Percentiles rank a stretch among this genome's conserved stretches.
phyloP scores from a whole-genome alignment of 2,329 filamentous ascomycete genomes.

The Neopestalotiopsis sp. region DNA sequence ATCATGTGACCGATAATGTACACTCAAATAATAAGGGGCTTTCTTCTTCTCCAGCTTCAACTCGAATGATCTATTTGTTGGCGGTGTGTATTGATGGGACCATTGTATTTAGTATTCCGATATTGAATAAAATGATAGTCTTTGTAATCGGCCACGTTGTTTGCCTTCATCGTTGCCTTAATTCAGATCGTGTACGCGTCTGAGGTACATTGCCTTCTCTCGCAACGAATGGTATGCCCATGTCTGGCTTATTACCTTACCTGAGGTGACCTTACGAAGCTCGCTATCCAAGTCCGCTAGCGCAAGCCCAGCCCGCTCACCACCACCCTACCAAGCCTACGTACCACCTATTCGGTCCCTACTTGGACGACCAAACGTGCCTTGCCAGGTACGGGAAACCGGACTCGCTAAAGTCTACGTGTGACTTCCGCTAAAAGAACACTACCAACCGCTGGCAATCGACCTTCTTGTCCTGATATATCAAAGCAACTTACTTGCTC shows the following conservation, averaged over 20 bases:
- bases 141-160: neutral
- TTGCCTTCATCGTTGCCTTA: too few species aligned
- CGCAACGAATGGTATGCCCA: neutral
- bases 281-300: constrained; percentile 12
- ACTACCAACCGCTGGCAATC: neutral
- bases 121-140: neutral
- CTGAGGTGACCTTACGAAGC: neutral
- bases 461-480: constrained; percentile 7
- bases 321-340: too few species aligned
- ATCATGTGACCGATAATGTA: constrained; percentile 12
- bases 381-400: neutral
- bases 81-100: neutral
- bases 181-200: neutral
- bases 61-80: neutral
- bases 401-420: constrained; percentile 14
- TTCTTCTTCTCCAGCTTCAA: neutral
- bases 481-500: neutral
- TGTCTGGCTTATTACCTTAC: neutral
- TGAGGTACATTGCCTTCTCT: constrained; percentile 4
- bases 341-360: neutral
- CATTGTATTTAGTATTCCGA: neutral
- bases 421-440: constrained; percentile 10
- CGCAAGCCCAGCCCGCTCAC: constrained; percentile 6
- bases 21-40: neutral
- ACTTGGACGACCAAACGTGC: neutral